phyloP scores from a whole-genome alignment of 768 basidiomycete species.

The Naganishia kalamii region DNA sequence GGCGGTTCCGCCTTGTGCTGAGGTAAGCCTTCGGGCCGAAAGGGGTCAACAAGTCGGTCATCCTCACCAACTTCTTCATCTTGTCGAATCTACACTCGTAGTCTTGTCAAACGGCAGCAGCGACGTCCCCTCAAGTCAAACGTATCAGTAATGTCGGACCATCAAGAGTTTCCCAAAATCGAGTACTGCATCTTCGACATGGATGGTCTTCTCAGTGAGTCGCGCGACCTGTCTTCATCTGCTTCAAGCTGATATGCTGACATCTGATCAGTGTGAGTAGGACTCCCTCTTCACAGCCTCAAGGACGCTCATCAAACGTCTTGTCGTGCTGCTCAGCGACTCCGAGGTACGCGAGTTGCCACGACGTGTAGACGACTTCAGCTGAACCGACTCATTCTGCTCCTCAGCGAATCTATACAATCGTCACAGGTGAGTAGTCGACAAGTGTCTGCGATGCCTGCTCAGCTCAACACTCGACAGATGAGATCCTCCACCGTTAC shows the following conservation, averaged over 20 bases:
- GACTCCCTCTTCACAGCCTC: background rate
- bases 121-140: too few relatives aligned
- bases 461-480: slow-evolving; percentile 23
- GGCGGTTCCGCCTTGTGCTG: slow-evolving; percentile 10
- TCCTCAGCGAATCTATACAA: slow-evolving; percentile 40
- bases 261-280: slow-evolving; percentile 2
- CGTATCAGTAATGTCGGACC: slow-evolving; percentile 1
- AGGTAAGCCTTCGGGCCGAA: background rate
- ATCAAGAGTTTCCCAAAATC: slow-evolving; percentile 27
- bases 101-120: too few relatives aligned
- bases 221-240: background rate
- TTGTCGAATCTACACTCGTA: background rate
- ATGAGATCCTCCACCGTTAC: slow-evolving; percentile 39
- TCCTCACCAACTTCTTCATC: background rate
- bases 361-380: background rate
- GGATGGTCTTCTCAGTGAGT: slow-evolving; percentile 36
- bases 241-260: background rate
- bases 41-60: too few relatives aligned
- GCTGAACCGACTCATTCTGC: background rate
- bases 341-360: slow-evolving; percentile 32
- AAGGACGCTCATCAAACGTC: background rate
- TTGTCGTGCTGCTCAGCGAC: slow-evolving; percentile 25
- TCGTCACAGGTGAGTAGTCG: slow-evolving; percentile 37
- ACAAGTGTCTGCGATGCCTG: background rate
- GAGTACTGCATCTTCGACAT: slow-evolving; percentile 46